phyloP scores from a whole-genome alignment of 129 eudicot species.

The Pseudognaphalium luteoalbum region DNA sequence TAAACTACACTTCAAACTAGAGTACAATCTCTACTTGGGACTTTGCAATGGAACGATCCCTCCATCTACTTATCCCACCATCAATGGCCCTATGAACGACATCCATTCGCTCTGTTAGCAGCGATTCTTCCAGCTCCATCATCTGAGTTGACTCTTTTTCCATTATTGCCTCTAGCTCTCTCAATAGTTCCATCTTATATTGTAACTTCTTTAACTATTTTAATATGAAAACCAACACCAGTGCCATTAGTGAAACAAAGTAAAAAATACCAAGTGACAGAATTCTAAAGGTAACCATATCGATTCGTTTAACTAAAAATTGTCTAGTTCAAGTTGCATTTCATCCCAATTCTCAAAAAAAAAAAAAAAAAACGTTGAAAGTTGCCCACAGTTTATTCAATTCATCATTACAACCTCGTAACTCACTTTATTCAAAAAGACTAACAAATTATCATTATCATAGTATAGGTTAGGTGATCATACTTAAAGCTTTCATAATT shows the following conservation, averaged over 20 bases:
- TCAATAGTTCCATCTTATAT: slow-evolving; percentile 61
- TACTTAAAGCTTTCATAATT: not conserved
- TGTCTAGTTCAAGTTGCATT: not conserved
- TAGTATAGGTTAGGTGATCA: not conserved
- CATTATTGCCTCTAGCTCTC: slow-evolving; percentile 68
- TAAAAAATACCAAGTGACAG: not conserved
- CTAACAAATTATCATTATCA: not conserved
- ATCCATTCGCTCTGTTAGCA: slow-evolving; percentile 54
- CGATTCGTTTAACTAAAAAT: not conserved
- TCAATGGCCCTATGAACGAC: slow-evolving; percentile 43
- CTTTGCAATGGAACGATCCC: slow-evolving; percentile 38
- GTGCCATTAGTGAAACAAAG: not conserved
- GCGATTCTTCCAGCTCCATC: slow-evolving; percentile 55
- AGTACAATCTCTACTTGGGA: slow-evolving; percentile 35
- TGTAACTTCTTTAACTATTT: slow-evolving; percentile 69
- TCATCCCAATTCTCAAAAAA: not conserved
- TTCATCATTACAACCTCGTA: not conserved
- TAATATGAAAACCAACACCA: not conserved
- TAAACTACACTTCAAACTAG: slow-evolving; percentile 26
- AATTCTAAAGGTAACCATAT: not conserved
- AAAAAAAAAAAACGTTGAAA: too few relatives aligned
- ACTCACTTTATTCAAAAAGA: not conserved
- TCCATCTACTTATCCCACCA: slow-evolving; percentile 58
- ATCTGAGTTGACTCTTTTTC: slow-evolving; percentile 52
- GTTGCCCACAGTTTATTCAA: not conserved